Conservation (phyloP, 2,329 filamentous ascomycete species). For the Fusarium sp. region DNA sequence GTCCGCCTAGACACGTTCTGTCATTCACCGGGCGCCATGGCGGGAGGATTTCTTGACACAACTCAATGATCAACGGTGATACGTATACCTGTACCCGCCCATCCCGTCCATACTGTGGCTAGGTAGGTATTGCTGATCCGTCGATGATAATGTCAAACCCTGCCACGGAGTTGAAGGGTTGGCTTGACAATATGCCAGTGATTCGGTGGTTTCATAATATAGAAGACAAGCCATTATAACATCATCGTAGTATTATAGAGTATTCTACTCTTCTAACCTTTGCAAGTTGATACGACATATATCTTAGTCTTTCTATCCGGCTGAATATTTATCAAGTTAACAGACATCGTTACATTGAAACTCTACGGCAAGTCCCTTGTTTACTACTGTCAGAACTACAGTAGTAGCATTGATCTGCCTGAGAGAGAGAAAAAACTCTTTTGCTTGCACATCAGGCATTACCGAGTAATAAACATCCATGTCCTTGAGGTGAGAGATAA, state of each 20-base stretch:
- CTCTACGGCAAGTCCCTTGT: conserved; percentile 4
- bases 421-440: conserved; percentile 7
- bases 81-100: neutral
- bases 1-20: conserved; percentile 15
- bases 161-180: no score
- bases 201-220: no score
- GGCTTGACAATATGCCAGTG: no score
- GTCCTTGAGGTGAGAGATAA: conserved; percentile 28
- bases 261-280: no score
- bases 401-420: neutral
- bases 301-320: no score
- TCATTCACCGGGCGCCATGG: conserved; percentile 11
- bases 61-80: conserved; percentile 22
- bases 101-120: no score
- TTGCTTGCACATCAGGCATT: conserved; percentile 2
- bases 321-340: neutral
- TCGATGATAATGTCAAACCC: conserved; percentile 15
- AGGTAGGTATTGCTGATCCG: conserved; percentile 8
- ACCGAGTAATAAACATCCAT: conserved; percentile 14
- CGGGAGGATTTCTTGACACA: no score
- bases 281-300: no score
- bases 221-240: no score
- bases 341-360: neutral
- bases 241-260: no score
- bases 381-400: neutral